These are phyloP conservation scores for Eimeria tenella DNA, from an alignment of 169 alveolate species.

Conservation along the genomic window DNA sequence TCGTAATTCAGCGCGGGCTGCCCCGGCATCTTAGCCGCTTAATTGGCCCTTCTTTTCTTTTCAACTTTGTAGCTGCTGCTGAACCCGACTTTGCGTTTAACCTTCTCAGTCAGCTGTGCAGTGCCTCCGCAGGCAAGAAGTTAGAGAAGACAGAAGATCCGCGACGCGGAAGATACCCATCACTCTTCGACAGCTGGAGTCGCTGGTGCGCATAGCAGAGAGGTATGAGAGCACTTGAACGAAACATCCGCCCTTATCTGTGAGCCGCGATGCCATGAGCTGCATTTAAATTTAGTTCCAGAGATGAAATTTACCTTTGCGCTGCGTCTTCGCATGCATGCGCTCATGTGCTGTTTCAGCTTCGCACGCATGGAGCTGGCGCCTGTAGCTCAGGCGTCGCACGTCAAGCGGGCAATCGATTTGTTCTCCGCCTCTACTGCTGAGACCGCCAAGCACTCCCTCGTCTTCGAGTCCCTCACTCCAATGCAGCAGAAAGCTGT, in stretches of 20 bases:
- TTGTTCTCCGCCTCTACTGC: conserved; percentile 93
- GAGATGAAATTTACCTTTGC: neutral
- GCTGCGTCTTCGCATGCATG: neutral
- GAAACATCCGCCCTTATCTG: neutral
- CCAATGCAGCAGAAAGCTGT: conserved; percentile 89
- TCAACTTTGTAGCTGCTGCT: neutral
- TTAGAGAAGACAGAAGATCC: conserved; percentile 82
- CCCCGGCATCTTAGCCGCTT: too few relatives aligned
- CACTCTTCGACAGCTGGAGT: conserved; percentile 99
- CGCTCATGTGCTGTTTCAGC: conserved; percentile 67
- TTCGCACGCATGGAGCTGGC: conserved; percentile 94
- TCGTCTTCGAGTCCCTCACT: conserved; percentile 88
- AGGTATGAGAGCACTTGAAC: conserved; percentile 47
- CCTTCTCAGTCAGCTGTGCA: neutral
- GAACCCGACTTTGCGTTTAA: neutral
- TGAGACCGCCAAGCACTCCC: conserved; percentile 90
- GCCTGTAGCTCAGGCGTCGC: conserved; percentile 91
- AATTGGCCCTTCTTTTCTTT: neutral
- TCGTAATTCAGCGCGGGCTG: too few relatives aligned
- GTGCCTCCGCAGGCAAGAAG: conserved; percentile 50
- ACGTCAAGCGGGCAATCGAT: conserved; percentile 93
- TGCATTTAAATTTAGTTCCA: neutral
- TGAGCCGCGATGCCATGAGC: neutral
- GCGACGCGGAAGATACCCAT: conserved; percentile 94
- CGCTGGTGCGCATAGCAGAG: conserved; percentile 94